Percentiles rank a stretch among this genome's conserved stretches.
phyloP scores from a whole-genome alignment of 441 rosid genomes.

The Bocquillonia castaneifolia region DNA sequence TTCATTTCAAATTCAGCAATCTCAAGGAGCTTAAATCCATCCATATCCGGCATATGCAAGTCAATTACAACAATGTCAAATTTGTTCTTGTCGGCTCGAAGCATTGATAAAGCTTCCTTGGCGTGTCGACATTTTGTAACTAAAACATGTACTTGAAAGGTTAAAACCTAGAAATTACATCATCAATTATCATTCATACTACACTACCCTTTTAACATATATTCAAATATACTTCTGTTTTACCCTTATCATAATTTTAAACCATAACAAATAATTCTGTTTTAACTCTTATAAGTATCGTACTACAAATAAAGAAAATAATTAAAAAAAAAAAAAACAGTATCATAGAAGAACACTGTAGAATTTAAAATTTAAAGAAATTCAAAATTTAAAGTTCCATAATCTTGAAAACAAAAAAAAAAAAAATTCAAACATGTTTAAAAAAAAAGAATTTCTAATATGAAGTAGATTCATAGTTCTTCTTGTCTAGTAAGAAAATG shows the following conservation, averaged over 20 bases:
- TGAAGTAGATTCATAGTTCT: not conserved
- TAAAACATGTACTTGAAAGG: conserved; percentile 6
- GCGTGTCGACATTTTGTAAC: conserved; percentile 28
- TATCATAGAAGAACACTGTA: too few species aligned
- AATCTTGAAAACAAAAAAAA: not conserved
- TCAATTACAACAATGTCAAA: conserved; percentile 34
- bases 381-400: not conserved
- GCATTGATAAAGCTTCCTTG: conserved; percentile 29
- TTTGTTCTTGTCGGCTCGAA: conserved; percentile 23
- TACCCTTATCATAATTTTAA: too few species aligned
- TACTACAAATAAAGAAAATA: too few species aligned
- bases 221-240: too few species aligned
- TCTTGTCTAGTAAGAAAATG: too few species aligned
- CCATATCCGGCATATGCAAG: conserved; percentile 34
- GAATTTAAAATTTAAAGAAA: too few species aligned
- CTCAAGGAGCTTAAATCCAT: conserved; percentile 34
- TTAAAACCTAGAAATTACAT: not conserved
- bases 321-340: too few species aligned
- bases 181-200: too few species aligned
- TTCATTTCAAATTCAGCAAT: conserved; percentile 18
- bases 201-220: too few species aligned
- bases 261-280: too few species aligned
- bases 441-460: not conserved
- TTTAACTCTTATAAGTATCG: too few species aligned
- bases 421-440: not conserved